phyloP scores from a whole-genome alignment of 176 grass and related monocot species.

The Aegilops sharonensis region DNA sequence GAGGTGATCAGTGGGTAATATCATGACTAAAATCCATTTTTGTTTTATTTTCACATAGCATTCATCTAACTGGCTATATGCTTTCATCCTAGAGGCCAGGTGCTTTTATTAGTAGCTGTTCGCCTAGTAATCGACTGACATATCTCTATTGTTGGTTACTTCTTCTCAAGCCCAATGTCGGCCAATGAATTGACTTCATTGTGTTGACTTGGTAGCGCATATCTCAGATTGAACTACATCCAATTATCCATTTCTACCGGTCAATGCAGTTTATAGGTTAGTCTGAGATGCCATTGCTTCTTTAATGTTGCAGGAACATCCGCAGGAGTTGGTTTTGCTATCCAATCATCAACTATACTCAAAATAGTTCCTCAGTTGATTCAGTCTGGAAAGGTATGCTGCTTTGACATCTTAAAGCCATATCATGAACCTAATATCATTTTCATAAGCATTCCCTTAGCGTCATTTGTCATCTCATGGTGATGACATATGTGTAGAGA shows the following conservation, averaged over 20 bases:
- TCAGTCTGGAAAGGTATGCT: conserved; percentile 86
- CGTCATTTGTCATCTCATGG: background rate
- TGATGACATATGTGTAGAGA: background rate
- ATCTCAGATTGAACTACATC: conserved; percentile 7
- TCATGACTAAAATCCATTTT: background rate
- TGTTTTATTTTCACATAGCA: background rate
- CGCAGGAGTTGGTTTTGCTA: conserved; percentile 92
- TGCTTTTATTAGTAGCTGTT: background rate
- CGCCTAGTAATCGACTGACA: background rate
- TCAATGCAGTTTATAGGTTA: conserved; percentile 27
- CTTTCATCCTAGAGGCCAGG: conserved; percentile 11
- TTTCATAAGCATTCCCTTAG: background rate
- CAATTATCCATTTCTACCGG: background rate
- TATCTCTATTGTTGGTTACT: background rate
- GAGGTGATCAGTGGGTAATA: conserved; percentile 3
- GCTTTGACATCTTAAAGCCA: conserved; percentile 5
- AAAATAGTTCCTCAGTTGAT: conserved; percentile 93
- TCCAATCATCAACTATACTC: conserved; percentile 89
- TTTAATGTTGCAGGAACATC: conserved; percentile 70
- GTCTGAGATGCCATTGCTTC: conserved; percentile 21
- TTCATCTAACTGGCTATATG: conserved; percentile 5
- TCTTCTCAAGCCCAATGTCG: background rate
- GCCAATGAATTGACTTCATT: background rate
- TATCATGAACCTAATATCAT: background rate
- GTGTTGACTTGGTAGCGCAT: background rate